These are phyloP conservation scores for Clonostachys byssicola DNA, from an alignment of 2,329 filamentous ascomycete genomes.

Conservation along the genomic window DNA sequence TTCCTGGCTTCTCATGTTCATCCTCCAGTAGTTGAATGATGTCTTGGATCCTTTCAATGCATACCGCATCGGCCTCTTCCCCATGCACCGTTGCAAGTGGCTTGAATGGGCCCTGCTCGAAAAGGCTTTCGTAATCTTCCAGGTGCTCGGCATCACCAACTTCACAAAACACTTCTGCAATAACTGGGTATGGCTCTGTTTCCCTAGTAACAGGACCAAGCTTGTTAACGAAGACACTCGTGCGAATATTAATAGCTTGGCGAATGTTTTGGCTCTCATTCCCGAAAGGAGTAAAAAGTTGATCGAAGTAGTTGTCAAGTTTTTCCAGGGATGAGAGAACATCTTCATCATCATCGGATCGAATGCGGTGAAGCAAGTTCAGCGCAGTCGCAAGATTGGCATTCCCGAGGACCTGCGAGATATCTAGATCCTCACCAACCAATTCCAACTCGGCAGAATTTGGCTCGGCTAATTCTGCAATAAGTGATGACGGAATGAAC, in stretches of 20 bases:
- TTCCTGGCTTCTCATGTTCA: background rate
- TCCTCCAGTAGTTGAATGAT: background rate
- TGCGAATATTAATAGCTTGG: constrained; percentile 29
- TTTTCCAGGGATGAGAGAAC: constrained; percentile 18
- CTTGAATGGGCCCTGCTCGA: constrained; percentile 15
- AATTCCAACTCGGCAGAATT: no score
- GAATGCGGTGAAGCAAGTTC: constrained; percentile 14
- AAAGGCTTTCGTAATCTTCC: constrained; percentile 4
- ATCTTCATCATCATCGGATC: constrained; percentile 4
- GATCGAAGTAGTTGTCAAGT: constrained; percentile 22
- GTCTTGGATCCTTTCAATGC: constrained; percentile 11
- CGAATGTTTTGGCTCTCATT: constrained; percentile 8
- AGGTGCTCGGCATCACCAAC: background rate
- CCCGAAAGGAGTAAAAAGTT: constrained; percentile 14
- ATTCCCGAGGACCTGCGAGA: constrained; percentile 12
- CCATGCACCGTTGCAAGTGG: constrained; percentile 10
- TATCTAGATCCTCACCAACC: background rate
- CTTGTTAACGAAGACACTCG: constrained; percentile 21
- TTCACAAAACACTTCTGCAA: constrained; percentile 23
- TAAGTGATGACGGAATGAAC: no score
- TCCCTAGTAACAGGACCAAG: constrained; percentile 8
- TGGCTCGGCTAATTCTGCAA: no score
- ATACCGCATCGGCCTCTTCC: constrained; percentile 10
- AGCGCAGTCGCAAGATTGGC: constrained; percentile 29
- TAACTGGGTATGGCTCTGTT: constrained; percentile 7